Base-by-base conservation (phyloP, 116 monocot genomes). In the Trichopus zeylanicus region DNA sequence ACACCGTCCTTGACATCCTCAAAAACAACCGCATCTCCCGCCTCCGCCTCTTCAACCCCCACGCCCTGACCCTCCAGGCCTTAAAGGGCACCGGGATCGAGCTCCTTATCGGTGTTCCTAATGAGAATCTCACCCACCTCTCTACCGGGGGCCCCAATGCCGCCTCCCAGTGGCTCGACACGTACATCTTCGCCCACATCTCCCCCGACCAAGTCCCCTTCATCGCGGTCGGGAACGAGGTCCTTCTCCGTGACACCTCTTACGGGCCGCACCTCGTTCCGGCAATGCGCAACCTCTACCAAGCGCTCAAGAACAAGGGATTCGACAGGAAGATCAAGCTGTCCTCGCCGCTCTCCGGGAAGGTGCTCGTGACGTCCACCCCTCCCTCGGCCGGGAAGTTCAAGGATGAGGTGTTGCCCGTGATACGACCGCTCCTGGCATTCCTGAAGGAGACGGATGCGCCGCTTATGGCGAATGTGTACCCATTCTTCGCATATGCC, bases 191-290 rank as follows among this genome's bases (percentile, higher is more conserved):
- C 54, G 33, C 70, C 46, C 25, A 29, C 48, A 60, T 70, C 11
- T 30, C 55, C 7, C 33, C 76, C 1, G 47, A 61, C 22, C 70
- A 60, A 15, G 65, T 76, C 64, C 37, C 46, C 18, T 76, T 65
- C 55, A 57, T 76, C 21, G 61, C 49, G 18, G 76, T 76, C 22
- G 76, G 76, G 35, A 76, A 76, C 38, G 76, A 76, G 61, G 61
- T 76, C 19, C 56, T 76, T 22, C 48, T 56, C 55, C 64, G 65
- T 55, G 61, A 70, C 70, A 18, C 65, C 16, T 70, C 62, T 56
- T 66, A 70, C 60, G 23, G 61, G 2, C 35, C 63, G 23, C n/a
- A 66, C 60, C 53, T 76, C 61, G 48, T 76, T 29, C 76, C 76
- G 5, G 60, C 76, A 33, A 64, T 70, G 21, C 5, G 19, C 20